A percentile compares a stretch with the other conserved stretches of the same genome.
phyloP scores from a whole-genome alignment of 1,284 basidiomycete species.

The Cutaneotrichosporon dermatis region DNA sequence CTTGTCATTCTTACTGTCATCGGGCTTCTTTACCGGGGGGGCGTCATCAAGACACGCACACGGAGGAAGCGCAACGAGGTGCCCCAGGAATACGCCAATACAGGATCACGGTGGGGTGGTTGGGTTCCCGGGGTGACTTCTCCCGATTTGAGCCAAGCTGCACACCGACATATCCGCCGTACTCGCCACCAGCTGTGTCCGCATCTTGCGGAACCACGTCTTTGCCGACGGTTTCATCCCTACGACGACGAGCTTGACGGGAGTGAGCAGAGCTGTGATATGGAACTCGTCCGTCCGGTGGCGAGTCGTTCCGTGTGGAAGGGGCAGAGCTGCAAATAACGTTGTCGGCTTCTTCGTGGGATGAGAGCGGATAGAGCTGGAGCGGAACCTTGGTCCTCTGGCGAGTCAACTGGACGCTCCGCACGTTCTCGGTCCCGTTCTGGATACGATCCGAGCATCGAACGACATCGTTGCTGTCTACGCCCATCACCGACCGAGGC shows the following conservation, averaged over 20 bases:
- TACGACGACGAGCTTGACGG: slow-evolving; percentile 85
- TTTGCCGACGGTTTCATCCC: slow-evolving; percentile 86
- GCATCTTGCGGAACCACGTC: slow-evolving; percentile 82
- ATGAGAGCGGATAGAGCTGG: slow-evolving; percentile 35
- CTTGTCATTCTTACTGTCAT: not conserved
- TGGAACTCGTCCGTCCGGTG: slow-evolving; percentile 81
- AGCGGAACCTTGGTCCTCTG: not conserved
- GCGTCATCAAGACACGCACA: slow-evolving; percentile 49
- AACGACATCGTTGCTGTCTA: slow-evolving; percentile 90
- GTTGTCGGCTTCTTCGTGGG: slow-evolving; percentile 54
- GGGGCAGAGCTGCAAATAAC: slow-evolving; percentile 70
- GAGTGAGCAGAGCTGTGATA: slow-evolving; percentile 80
- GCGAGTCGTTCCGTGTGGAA: slow-evolving; percentile 71
- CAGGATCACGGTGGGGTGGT: slow-evolving; percentile 52
- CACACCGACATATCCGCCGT: slow-evolving; percentile 56
- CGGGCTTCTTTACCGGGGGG: slow-evolving; percentile 3
- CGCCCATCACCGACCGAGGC: slow-evolving; percentile 91
- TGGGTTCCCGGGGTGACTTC: slow-evolving; percentile 14
- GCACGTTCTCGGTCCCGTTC: slow-evolving; percentile 49
- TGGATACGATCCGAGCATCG: slow-evolving; percentile 91
- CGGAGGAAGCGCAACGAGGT: slow-evolving; percentile 60
- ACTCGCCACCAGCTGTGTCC: slow-evolving; percentile 51
- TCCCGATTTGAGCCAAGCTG: slow-evolving; percentile 68
- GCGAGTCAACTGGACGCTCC: not conserved
- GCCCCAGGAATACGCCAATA: slow-evolving; percentile 80